A percentile compares a stretch with the other conserved stretches of the same genome.
Conservation (phyloP, 169 alveolate genomes). For the Eimeria acervulina region DNA sequence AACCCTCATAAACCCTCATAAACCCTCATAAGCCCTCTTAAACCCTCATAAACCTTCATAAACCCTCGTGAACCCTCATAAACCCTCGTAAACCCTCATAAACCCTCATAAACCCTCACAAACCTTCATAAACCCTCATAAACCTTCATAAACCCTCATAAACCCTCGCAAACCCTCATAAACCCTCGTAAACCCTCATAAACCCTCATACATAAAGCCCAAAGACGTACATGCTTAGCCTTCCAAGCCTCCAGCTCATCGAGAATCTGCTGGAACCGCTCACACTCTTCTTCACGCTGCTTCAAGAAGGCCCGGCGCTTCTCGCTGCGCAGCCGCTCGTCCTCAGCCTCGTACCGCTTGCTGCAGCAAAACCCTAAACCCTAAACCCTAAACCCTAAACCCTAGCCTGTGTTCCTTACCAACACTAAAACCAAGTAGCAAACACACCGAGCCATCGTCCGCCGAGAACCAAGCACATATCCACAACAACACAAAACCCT, state of each 20-base stretch:
- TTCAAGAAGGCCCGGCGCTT: constrained; percentile 81
- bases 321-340: constrained; percentile 80
- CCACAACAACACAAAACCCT: constrained; percentile 7
- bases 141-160: too few relatives aligned
- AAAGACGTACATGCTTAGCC: constrained; percentile 69
- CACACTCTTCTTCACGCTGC: constrained; percentile 77
- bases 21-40: too few relatives aligned
- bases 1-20: too few relatives aligned
- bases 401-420: background rate
- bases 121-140: too few relatives aligned
- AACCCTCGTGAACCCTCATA: too few relatives aligned
- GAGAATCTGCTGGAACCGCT: constrained; percentile 68
- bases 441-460: background rate
- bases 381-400: constrained; percentile 6
- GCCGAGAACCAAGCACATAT: too few relatives aligned
- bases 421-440: background rate
- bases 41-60: too few relatives aligned
- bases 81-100: too few relatives aligned
- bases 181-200: too few relatives aligned
- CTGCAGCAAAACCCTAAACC: constrained; percentile 44
- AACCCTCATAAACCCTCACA: too few relatives aligned
- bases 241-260: constrained; percentile 81
- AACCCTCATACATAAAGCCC: background rate
- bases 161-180: too few relatives aligned
- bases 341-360: constrained; percentile 83